These are phyloP conservation scores for Rhizophlyctis rosea DNA, from an alignment of 192 early-diverging fungal genomes.

Conservation along the genomic window DNA sequence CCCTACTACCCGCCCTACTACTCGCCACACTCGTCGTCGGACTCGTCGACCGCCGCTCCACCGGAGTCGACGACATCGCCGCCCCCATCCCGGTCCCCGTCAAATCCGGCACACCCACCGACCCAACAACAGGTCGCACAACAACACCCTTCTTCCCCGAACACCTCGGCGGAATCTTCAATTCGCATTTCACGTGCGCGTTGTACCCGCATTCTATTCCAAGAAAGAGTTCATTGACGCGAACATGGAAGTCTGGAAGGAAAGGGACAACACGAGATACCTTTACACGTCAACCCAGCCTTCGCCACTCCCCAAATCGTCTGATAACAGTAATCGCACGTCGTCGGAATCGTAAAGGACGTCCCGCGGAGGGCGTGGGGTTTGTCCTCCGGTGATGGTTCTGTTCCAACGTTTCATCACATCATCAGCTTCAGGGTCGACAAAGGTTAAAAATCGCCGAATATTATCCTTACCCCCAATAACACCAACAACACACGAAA, in stretches of 20 bases:
- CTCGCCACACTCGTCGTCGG: constrained; percentile 23
- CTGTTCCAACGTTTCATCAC: constrained; percentile 25
- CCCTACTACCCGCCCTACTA: constrained; percentile 25
- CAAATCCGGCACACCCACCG: too few species aligned
- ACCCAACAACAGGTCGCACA: too few species aligned
- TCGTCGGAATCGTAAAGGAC: constrained; percentile 72
- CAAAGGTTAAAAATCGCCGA: constrained; percentile 4
- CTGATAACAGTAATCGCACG: constrained; percentile 69
- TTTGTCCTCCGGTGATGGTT: constrained; percentile 44
- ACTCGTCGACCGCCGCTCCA: constrained; percentile 12
- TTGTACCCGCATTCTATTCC: constrained; percentile 72
- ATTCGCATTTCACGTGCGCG: constrained; percentile 76
- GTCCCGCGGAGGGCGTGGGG: constrained; percentile 65
- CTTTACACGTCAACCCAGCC: constrained; percentile 65
- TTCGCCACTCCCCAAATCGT: constrained; percentile 79
- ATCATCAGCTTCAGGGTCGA: not conserved
- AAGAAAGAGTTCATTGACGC: too few species aligned
- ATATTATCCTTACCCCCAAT: constrained; percentile 71
- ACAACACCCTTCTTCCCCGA: constrained; percentile 46
- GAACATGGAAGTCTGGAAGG: too few species aligned
- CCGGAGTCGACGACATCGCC: too few species aligned
- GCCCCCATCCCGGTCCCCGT: too few species aligned
- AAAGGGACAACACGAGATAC: constrained; percentile 25
- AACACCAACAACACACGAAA: constrained; percentile 57
- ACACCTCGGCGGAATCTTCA: constrained; percentile 70